Conservation (phyloP, 305 asterid genomes). For the Euphrasia arctica region DNA sequence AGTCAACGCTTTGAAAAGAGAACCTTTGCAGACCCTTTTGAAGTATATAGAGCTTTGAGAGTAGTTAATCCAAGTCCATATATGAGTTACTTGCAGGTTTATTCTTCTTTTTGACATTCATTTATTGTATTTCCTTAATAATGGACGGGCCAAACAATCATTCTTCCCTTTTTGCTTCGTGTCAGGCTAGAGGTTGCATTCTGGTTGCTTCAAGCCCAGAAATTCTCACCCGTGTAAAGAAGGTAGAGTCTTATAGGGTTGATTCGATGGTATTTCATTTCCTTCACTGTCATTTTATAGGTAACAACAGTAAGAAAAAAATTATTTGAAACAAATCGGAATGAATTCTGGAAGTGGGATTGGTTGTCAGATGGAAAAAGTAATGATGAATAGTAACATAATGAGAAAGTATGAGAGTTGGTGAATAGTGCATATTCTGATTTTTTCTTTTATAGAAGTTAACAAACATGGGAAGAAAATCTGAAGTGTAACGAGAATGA, state of each 20-base stretch:
- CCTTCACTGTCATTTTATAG: not conserved
- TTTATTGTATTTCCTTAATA: slow-evolving; percentile 17
- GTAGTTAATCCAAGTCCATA: slow-evolving; percentile 90
- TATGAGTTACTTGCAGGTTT: slow-evolving; percentile 83
- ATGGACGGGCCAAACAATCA: slow-evolving; percentile 12
- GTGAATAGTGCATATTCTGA: not conserved
- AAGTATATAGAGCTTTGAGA: slow-evolving; percentile 88
- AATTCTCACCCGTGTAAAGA: slow-evolving; percentile 68
- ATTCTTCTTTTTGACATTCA: slow-evolving; percentile 20
- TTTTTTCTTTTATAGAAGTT: not conserved
- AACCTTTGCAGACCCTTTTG: slow-evolving; percentile 93
- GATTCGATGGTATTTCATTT: not conserved
- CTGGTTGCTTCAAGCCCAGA: slow-evolving; percentile 94
- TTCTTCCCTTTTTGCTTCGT: slow-evolving; percentile 13
- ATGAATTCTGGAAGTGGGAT: not conserved
- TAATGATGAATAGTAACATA: not conserved
- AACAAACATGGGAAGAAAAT: not conserved
- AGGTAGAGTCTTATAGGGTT: slow-evolving; percentile 36
- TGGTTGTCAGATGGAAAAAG: not conserved
- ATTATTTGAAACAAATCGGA: not conserved
- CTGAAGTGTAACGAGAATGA: not conserved
- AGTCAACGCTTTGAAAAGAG: slow-evolving; percentile 88
- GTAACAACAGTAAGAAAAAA: not conserved
- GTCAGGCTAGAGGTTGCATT: slow-evolving; percentile 82
- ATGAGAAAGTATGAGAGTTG: not conserved